These are phyloP conservation scores for Picochlorum sp. DNA, from an alignment of 139 green algal species.

Conservation along the genomic window DNA sequence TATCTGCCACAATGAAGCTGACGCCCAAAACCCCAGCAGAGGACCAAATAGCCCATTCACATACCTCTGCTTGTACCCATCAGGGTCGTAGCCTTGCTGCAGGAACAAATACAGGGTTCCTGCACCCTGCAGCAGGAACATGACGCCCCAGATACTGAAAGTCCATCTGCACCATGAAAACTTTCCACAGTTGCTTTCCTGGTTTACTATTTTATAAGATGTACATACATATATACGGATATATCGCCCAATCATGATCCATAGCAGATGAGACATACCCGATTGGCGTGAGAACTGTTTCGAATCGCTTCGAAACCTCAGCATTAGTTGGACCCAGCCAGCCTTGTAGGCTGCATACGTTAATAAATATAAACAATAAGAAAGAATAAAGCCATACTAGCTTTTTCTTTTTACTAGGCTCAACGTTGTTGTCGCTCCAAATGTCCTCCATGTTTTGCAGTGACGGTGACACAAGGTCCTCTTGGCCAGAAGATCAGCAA, in stretches of 20 bases:
- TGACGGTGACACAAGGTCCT: no score
- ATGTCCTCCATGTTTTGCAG: no score
- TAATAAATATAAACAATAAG: background rate
- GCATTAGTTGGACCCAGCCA: background rate
- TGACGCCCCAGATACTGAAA: constrained; percentile 53
- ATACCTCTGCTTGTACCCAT: constrained; percentile 11
- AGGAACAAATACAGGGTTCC: constrained; percentile 25
- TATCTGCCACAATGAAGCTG: background rate
- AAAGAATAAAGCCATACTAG: background rate
- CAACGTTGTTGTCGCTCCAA: background rate
- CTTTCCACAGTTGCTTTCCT: background rate
- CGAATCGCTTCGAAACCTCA: background rate
- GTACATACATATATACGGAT: background rate
- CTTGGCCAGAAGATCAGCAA: no score
- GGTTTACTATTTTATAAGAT: background rate
- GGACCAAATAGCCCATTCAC: background rate
- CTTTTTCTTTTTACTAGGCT: background rate
- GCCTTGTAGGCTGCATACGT: background rate
- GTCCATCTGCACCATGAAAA: constrained; percentile 29
- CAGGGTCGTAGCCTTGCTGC: constrained; percentile 7
- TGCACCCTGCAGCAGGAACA: constrained; percentile 41
- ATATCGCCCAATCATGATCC: no score
- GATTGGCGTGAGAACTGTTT: background rate
- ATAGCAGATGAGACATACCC: background rate
- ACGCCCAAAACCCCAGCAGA: background rate